Percentiles rank a stretch among this genome's conserved stretches.
Evolutionary conservation across 768 basidiomycete genomes (phyloP).

Genomic region (Hydnomerulius pinastri): DNA sequence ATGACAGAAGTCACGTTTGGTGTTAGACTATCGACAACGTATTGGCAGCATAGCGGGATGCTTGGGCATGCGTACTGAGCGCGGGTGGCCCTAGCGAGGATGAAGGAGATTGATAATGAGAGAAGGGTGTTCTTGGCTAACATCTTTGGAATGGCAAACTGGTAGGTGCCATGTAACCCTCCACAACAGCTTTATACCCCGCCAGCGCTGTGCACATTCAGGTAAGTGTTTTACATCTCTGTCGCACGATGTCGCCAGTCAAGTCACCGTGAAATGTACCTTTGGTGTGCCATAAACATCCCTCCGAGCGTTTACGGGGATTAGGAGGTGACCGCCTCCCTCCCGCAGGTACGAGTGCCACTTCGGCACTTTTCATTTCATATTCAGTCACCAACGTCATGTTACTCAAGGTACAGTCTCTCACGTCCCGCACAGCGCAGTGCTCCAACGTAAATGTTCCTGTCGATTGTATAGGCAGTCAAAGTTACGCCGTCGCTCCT

Average conservation of each 20-base stretch:
- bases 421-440: not conserved
- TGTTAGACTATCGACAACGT: not conserved
- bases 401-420: not conserved
- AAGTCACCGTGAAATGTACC: not conserved
- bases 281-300: not conserved
- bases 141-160: not conserved
- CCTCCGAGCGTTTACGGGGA: not conserved
- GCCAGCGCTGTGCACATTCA: not conserved
- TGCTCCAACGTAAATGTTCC: too few species aligned
- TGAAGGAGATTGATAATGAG: not conserved
- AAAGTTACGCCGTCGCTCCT: not conserved
- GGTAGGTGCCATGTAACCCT: not conserved
- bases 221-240: not conserved
- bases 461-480: too few species aligned
- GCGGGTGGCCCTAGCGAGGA: not conserved
- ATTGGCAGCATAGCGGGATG: constrained; percentile 6
- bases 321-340: not conserved
- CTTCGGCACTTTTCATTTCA: not conserved
- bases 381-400: not conserved
- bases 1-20: not conserved
- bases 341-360: not conserved
- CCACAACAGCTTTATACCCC: not conserved
- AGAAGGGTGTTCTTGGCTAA: not conserved
- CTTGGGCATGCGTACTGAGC: not conserved
- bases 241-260: not conserved